A percentile compares a stretch with the other conserved stretches of the same genome.
Conservation (phyloP, 75 land plant species). For the Selaginella tamariscina region DNA sequence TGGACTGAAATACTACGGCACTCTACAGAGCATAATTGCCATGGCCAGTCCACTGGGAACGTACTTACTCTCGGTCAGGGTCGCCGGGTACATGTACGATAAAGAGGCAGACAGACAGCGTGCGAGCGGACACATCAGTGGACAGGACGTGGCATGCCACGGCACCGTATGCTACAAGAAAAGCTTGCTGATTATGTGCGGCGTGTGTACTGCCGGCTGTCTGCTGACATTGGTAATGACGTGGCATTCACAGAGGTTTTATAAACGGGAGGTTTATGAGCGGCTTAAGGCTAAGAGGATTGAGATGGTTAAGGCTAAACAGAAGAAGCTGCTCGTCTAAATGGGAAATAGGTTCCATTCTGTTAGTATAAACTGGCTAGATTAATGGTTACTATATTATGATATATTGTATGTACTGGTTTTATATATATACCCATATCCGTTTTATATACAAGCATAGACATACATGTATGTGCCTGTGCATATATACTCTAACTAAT, state of each 20-base stretch:
- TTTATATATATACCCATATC: too few species aligned
- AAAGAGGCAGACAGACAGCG: neutral
- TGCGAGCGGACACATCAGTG: neutral
- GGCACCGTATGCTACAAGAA: neutral
- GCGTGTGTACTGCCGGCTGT: neutral
- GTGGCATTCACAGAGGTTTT: neutral
- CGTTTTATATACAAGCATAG: too few species aligned
- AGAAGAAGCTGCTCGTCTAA: too few species aligned
- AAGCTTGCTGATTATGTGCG: slow-evolving; percentile 1
- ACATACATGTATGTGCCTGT: too few species aligned
- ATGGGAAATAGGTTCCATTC: neutral
- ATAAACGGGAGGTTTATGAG: neutral
- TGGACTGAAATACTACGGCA: slow-evolving; percentile 10
- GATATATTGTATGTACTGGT: too few species aligned
- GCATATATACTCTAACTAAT: too few species aligned
- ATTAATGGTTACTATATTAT: too few species aligned
- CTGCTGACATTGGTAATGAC: neutral
- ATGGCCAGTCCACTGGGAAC: slow-evolving; percentile 7
- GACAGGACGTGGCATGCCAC: neutral
- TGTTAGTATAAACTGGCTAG: too few species aligned
- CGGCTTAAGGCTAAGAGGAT: neutral
- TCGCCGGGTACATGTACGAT: slow-evolving; percentile 6
- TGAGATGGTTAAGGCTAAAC: slow-evolving; percentile 2
- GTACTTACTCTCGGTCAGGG: neutral
- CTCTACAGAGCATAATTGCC: slow-evolving; percentile 8